phyloP scores from a whole-genome alignment of 495 filamentous ascomycete species.

The Hypoxylon rickii region DNA sequence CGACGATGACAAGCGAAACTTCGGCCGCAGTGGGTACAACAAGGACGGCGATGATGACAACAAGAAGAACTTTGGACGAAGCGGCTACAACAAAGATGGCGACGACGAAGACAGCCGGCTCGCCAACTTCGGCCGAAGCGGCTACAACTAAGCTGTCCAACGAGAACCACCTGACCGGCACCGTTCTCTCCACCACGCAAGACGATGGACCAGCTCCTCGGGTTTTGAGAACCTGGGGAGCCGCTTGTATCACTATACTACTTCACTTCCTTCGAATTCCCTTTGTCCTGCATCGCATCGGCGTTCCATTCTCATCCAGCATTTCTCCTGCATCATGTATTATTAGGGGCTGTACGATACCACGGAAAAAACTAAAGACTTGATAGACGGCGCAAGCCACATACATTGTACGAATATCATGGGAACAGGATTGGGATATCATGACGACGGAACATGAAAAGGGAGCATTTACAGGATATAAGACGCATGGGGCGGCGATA shows the following conservation, averaged over 20 bases:
- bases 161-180: not conserved
- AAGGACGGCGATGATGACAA: conserved; percentile 42
- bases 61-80: conserved; percentile 48
- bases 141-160: conserved; percentile 51
- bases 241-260: no score
- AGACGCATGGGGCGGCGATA: conserved; percentile 19
- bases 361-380: conserved; percentile 26
- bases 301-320: conserved; percentile 23
- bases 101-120: conserved; percentile 42
- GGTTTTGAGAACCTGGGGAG: no score
- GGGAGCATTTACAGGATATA: conserved; percentile 2
- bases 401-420: conserved; percentile 24
- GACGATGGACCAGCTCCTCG: no score
- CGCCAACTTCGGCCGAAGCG: conserved; percentile 35
- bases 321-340: conserved; percentile 28
- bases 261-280: conserved; percentile 11
- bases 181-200: no score
- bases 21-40: conserved; percentile 64
- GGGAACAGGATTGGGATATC: conserved; percentile 3
- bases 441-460: conserved; percentile 10
- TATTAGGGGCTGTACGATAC: conserved; percentile 28
- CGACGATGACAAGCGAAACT: conserved; percentile 37
- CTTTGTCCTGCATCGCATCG: conserved; percentile 28
- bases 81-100: conserved; percentile 54
- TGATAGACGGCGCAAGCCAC: conserved; percentile 14